Evolutionary conservation across 1,139 yeast species (phyloP).

Genomic region (Geotrichum fermentans): DNA sequence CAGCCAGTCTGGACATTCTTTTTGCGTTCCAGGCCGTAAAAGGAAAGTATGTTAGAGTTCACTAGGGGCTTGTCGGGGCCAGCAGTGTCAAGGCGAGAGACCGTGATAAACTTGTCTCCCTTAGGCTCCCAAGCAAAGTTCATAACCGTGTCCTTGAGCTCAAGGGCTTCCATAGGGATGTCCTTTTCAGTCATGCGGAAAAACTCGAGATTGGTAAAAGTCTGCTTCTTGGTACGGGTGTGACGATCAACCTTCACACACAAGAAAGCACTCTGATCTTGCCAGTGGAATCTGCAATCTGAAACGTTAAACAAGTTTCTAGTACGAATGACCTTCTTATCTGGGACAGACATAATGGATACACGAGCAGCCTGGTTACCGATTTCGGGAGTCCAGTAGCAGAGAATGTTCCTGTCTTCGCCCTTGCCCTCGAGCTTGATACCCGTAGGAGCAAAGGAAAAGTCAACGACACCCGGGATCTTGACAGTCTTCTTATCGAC

Average conservation of each 20-base stretch:
- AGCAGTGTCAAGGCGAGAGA: constrained; percentile 47
- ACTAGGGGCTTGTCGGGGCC: constrained; percentile 48
- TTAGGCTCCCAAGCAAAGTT: constrained; percentile 96
- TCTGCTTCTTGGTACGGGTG: constrained; percentile 88
- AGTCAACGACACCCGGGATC: constrained; percentile 81
- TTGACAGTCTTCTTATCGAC: constrained; percentile 82
- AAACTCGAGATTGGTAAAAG: constrained; percentile 88
- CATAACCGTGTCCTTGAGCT: constrained; percentile 81
- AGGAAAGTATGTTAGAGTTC: constrained; percentile 66
- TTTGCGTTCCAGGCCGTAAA: constrained; percentile 73
- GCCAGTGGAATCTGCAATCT: constrained; percentile 94
- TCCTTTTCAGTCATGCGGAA: constrained; percentile 84
- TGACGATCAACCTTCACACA: constrained; percentile 97
- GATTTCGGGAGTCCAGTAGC: constrained; percentile 96
- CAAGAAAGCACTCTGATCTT: constrained; percentile 73
- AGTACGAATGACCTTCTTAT: constrained; percentile 78
- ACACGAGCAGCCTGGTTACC: constrained; percentile 93
- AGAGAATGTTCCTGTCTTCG: constrained; percentile 56
- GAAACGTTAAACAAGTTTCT: constrained; percentile 92
- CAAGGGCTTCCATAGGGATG: constrained; percentile 91
- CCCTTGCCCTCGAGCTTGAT: constrained; percentile 56
- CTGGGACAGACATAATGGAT: constrained; percentile 81
- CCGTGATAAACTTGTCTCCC: constrained; percentile 77
- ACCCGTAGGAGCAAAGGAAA: constrained; percentile 92
- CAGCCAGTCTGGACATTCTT: constrained; percentile 50